A percentile compares a stretch with the other conserved stretches of the same genome.
Evolutionary conservation across 352 stramenopile genomes (phyloP).

Genomic region (Phytophthora nicotianae): DNA sequence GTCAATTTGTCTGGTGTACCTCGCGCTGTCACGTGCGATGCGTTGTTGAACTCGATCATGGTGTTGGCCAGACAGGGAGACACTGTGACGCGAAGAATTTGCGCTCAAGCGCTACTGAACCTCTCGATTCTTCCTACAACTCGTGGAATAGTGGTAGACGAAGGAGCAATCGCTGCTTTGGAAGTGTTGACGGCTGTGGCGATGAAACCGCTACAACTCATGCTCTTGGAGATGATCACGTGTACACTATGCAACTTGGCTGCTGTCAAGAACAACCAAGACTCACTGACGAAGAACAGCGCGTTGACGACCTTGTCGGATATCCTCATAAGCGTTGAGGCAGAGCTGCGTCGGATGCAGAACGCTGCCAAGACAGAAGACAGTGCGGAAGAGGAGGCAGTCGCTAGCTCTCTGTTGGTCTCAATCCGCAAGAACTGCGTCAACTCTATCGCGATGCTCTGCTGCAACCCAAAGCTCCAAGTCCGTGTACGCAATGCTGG

Average conservation of each 20-base stretch:
- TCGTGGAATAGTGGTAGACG: slow-evolving; percentile 71
- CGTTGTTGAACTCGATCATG: slow-evolving; percentile 59
- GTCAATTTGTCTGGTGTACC: slow-evolving; percentile 75
- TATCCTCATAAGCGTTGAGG: slow-evolving; percentile 39
- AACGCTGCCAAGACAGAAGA: slow-evolving; percentile 19
- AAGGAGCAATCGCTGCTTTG: slow-evolving; percentile 65
- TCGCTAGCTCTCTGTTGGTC: slow-evolving; percentile 27
- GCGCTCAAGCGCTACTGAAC: slow-evolving; percentile 72
- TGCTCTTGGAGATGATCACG: slow-evolving; percentile 49
- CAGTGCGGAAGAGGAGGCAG: slow-evolving; percentile 20
- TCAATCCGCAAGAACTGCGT: slow-evolving; percentile 65
- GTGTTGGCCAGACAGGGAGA: slow-evolving; percentile 43
- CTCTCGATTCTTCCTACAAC: slow-evolving; percentile 83
- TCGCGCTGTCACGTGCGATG: slow-evolving; percentile 76
- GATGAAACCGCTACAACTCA: slow-evolving; percentile 32
- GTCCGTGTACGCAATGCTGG: slow-evolving; percentile 52
- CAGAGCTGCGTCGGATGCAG: slow-evolving; percentile 33
- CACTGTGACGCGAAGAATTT: slow-evolving; percentile 34
- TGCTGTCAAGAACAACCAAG: slow-evolving; percentile 66
- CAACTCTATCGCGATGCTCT: slow-evolving; percentile 70
- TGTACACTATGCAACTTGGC: slow-evolving; percentile 68
- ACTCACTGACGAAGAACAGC: slow-evolving; percentile 62
- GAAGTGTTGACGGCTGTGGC: slow-evolving; percentile 47
- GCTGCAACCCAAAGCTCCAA: slow-evolving; percentile 77
- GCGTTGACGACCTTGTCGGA: slow-evolving; percentile 54